Base-by-base conservation (phyloP, 257 asterid genomes). In the Primulina tabacum region DNA sequence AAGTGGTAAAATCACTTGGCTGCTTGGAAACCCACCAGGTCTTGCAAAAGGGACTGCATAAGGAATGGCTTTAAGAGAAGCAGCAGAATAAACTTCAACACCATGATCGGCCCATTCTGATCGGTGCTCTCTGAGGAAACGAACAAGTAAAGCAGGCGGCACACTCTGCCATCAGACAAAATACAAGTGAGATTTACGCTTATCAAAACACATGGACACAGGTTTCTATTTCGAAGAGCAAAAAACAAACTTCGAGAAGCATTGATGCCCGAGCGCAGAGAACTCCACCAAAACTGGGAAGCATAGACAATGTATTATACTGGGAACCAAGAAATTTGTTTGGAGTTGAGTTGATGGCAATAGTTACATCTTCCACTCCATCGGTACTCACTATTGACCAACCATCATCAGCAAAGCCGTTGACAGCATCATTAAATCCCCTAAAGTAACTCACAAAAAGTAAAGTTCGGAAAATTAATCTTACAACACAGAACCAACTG, bases 361-460 rank as follows among this genome's bases (percentile, higher is more conserved):
- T 86, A 7, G 96, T 89, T 6, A 94, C 88, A 59, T 94, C 97
- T 78, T 94, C 97, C 32, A 70, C 84, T 28, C 97, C 99, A 72
- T 94, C 99, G 26, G 90, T 82, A 57, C 88, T 82, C 89, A 91
- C 77, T 77, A 85, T 77, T 2, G 96, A 82, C 99, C 99, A 94
- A 47, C 97, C 99, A 69, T 94, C 99, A 68, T 89, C 97, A n/a
- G 78, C 88, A 82, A 94, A 90, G 67, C 97, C 99, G 73, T 88
- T 94, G 60, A 94, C 90, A 58, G 97, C 96, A 79, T 94, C 99
- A 69, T 94, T 91, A 68, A 94, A 91, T 38, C 99, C 97, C 87
- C 97, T 94, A 73, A 50, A 50, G 57, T 16, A 20, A 17, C 57
- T 5, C 56, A 50, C 20, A 50, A 50, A 50, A 17, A 50, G 7